Base-by-base conservation (phyloP, 805 yeast species). In the Suhomyces pyralidae region DNA sequence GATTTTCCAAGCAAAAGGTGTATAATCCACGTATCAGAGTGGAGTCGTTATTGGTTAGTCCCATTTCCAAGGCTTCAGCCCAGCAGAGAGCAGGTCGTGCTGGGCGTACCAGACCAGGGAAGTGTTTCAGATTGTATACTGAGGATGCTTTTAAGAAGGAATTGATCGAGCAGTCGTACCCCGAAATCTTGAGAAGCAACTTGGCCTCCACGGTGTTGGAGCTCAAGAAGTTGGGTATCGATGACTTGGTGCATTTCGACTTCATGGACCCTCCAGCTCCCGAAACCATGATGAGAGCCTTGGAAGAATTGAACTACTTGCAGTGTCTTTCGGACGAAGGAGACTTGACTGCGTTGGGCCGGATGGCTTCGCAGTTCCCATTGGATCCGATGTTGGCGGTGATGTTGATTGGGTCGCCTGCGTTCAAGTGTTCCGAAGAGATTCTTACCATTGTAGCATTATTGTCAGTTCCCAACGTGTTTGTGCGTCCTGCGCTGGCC, bases 251-350 rank as follows among this genome's bases (percentile, higher is more conserved):
- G 40, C 98, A 93, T 72, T 93, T 93, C 66, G 99, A 94, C 69
- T 93, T 94, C 67, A 93, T 93, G 96, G 99, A 93, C 66, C 98
- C 99, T 7, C 99, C 99, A 12, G 98, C 98, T 2, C 99, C 99
- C 8, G 99, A 93, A 71, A 94, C 99, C 6, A 94, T 93, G 99
- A 94, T 94, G 99, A 81, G 99, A 68, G 98, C 98, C 0, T 76
- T 93, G 57, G 99, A 93, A 70, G 99, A 93, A 69, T 79, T 93
- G 63, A 92, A 94, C 66, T 94, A 90, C 66, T 76, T 93, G 56
- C 85, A 87, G 20, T 94, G 97, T 74, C 79, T 93, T 50, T 89
- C 90, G 59, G 97, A 94, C 67, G 93, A 90, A 46, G 99, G 98
- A 55, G 86, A 87, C 51, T 74, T 93, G 59, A 94, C 98, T 0